Conservation (phyloP, 345 rosid species). For the Aethionema arabicum region DNA sequence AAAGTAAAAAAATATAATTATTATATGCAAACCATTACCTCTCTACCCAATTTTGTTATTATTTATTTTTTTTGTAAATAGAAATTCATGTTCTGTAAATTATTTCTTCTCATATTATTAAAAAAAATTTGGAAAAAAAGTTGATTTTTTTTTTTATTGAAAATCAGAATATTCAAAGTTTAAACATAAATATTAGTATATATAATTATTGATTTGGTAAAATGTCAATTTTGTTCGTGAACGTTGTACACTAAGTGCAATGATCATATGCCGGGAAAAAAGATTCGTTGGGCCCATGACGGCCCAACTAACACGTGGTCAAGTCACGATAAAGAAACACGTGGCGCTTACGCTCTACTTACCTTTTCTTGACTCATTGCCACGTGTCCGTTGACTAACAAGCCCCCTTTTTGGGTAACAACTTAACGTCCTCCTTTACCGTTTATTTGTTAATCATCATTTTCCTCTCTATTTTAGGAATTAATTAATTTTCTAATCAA, state of each 20-base stretch:
- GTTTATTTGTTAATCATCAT: background rate
- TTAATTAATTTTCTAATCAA: background rate
- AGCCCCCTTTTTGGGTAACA: slow-evolving; percentile 7
- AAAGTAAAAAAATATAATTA: background rate
- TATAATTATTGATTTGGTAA: slow-evolving; percentile 1
- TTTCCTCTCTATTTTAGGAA: background rate
- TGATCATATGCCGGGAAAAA: background rate
- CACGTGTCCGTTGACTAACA: slow-evolving; percentile 41
- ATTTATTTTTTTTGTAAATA: background rate
- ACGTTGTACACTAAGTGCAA: slow-evolving; percentile 5
- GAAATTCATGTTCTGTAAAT: background rate
- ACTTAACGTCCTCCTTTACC: slow-evolving; percentile 21
- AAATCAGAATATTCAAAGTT: no score
- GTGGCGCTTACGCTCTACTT: slow-evolving; percentile 26
- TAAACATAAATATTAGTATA: no score
- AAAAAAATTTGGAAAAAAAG: no score
- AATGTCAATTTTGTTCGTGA: slow-evolving; percentile 5
- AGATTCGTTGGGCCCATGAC: slow-evolving; percentile 23
- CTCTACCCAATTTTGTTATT: background rate
- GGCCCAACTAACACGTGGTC: slow-evolving; percentile 46
- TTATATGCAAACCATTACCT: slow-evolving; percentile 7
- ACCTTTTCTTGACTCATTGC: slow-evolving; percentile 4
- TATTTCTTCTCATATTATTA: background rate
- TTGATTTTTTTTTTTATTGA: no score
- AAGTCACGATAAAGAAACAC: slow-evolving; percentile 34